Conservation (phyloP, 164 flowering plant genomes). For the Cinnamomum chago region DNA sequence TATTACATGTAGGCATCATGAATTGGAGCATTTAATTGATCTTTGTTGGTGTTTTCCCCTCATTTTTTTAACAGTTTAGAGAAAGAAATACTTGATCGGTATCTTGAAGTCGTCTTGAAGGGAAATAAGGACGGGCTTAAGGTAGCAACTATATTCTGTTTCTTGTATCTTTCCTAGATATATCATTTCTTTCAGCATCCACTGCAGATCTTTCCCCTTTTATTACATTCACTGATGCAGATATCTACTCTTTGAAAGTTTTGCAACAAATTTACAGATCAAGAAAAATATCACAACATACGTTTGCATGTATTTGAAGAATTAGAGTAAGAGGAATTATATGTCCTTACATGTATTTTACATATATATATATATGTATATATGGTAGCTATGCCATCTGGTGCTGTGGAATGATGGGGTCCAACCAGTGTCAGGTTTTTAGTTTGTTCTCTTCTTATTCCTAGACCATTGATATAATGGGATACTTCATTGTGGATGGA, state of each 20-base stretch:
- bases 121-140: conserved; percentile 96
- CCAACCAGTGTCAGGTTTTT: not conserved
- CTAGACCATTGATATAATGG: not conserved
- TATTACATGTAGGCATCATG: not conserved
- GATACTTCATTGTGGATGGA: not conserved
- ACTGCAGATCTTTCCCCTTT: not conserved
- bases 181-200: not conserved
- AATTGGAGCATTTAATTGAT: not conserved
- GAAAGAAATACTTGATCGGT: conserved; percentile 91
- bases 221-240: not conserved
- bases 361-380: too few relatives aligned
- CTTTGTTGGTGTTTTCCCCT: not conserved
- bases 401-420: not conserved
- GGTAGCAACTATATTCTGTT: conserved; percentile 31
- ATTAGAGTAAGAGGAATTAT: not conserved
- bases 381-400: not conserved
- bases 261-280: not conserved
- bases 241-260: not conserved
- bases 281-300: not conserved
- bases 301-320: not conserved
- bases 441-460: not conserved
- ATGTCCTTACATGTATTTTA: not conserved
- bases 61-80: conserved; percentile 55
- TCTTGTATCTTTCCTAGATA: not conserved
- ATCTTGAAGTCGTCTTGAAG: conserved; percentile 86